Conservation (phyloP, 2,329 filamentous ascomycete species). For the Fusarium siculi region DNA sequence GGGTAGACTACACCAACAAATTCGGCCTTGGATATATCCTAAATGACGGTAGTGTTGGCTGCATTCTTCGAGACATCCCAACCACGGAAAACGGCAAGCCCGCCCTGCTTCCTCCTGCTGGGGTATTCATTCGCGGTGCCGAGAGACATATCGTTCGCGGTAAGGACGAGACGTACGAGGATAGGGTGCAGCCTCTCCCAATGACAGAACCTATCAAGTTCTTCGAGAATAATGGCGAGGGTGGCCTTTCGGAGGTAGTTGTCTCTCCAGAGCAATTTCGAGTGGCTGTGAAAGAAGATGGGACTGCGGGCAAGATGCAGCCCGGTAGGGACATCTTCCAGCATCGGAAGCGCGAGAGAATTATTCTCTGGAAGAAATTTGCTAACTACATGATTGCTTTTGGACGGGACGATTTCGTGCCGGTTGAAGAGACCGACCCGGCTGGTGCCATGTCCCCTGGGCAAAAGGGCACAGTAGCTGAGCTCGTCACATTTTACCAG, state of each 20-base stretch:
- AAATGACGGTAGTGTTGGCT: slow-evolving; percentile 83
- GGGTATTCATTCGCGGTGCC: slow-evolving; percentile 76
- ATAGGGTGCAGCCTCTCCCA: slow-evolving; percentile 71
- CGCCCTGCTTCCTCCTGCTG: slow-evolving; percentile 72
- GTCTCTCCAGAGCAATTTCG: slow-evolving; percentile 72
- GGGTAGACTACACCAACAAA: slow-evolving; percentile 91
- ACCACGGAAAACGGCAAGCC: slow-evolving; percentile 61
- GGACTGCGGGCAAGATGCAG: slow-evolving; percentile 69
- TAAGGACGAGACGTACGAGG: slow-evolving; percentile 64
- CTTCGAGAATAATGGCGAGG: slow-evolving; percentile 75
- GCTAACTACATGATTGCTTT: slow-evolving; percentile 80
- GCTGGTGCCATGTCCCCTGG: slow-evolving; percentile 54
- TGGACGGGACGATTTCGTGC: slow-evolving; percentile 73
- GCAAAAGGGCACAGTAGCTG: slow-evolving; percentile 54
- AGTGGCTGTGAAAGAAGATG: slow-evolving; percentile 64
- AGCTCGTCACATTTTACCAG: slow-evolving; percentile 83
- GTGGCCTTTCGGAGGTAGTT: slow-evolving; percentile 71
- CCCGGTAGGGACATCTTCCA: slow-evolving; percentile 73
- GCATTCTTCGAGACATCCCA: slow-evolving; percentile 69
- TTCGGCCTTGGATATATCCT: slow-evolving; percentile 87
- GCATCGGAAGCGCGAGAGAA: slow-evolving; percentile 72
- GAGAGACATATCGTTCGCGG: slow-evolving; percentile 75
- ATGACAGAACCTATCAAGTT: slow-evolving; percentile 74
- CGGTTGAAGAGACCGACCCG: slow-evolving; percentile 58
- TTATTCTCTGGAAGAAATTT: slow-evolving; percentile 78